Conservation (phyloP, 208 protist genomes). For the Leishmania amazonensis region DNA sequence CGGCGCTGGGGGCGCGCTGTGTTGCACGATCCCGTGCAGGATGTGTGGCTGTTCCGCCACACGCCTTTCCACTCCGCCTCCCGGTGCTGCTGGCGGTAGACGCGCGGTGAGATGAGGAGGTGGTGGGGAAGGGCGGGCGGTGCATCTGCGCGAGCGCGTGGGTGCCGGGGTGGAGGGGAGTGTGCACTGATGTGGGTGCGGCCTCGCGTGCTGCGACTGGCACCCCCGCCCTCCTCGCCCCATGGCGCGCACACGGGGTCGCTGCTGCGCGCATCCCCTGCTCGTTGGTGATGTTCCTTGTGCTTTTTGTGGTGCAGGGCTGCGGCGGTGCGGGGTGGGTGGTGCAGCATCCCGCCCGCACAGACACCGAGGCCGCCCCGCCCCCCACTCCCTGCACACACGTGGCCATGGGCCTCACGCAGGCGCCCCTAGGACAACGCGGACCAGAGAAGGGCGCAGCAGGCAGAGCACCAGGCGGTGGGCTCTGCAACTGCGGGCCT, state of each 20-base stretch:
- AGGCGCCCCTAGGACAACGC: no score
- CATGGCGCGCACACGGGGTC: not conserved
- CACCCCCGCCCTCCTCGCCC: not conserved
- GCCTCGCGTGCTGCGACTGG: not conserved
- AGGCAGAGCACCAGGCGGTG: no score
- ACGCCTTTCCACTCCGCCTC: slow-evolving; percentile 78
- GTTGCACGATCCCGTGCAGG: slow-evolving; percentile 74
- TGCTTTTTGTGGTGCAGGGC: not conserved
- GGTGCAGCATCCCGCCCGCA: not conserved
- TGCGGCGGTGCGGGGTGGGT: not conserved
- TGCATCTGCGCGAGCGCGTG: not conserved
- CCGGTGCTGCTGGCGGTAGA: slow-evolving; percentile 51
- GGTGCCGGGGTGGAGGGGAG: not conserved
- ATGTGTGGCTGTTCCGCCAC: slow-evolving; percentile 75
- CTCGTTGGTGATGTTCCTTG: not conserved
- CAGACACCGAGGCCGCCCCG: not conserved
- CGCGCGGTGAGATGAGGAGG: not conserved
- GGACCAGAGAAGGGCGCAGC: no score
- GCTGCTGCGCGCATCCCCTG: not conserved
- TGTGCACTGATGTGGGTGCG: not conserved
- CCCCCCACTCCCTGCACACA: not conserved
- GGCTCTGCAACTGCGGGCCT: no score
- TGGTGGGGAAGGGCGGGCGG: not conserved
- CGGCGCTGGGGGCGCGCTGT: slow-evolving; percentile 62
- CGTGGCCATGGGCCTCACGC: no score